These are phyloP conservation scores for Psilocybe subaeruginosa DNA, from an alignment of 768 basidiomycete genomes.

Conservation along the genomic window DNA sequence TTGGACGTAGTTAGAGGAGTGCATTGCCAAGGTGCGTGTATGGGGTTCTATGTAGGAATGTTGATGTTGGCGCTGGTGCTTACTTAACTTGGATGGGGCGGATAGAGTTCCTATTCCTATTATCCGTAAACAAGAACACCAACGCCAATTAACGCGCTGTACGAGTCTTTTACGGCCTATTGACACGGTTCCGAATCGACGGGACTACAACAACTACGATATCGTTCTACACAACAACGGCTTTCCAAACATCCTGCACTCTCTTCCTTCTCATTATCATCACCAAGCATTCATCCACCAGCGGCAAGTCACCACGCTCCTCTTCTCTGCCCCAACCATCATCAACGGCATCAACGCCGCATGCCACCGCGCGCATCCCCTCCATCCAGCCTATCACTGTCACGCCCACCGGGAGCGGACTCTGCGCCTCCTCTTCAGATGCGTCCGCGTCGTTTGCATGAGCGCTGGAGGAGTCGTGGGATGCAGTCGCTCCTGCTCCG, in stretches of 20 bases:
- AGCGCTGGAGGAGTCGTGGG: constrained; percentile 37
- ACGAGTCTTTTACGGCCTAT: not conserved
- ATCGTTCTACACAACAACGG: not conserved
- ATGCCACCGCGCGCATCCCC: constrained; percentile 35
- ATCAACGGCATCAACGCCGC: not conserved
- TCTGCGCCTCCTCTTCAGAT: constrained; percentile 33
- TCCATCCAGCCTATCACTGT: constrained; percentile 48
- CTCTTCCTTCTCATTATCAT: not conserved
- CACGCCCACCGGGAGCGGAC: constrained; percentile 58
- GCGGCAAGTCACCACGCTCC: not conserved
- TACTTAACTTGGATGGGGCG: no score
- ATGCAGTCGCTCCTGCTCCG: no score
- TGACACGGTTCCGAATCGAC: constrained; percentile 1
- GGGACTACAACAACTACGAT: not conserved
- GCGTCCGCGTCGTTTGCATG: constrained; percentile 32
- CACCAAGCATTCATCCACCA: not conserved
- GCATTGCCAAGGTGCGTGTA: no score
- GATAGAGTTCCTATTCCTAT: no score
- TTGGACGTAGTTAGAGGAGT: no score
- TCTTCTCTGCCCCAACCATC: not conserved
- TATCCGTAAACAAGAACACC: no score
- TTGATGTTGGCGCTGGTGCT: no score
- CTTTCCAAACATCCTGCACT: not conserved
- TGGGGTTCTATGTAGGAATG: no score
- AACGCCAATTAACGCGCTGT: no score